Evolutionary conservation across 1,139 yeast species (phyloP).

Genomic region (Suhomyces guaymorum): DNA sequence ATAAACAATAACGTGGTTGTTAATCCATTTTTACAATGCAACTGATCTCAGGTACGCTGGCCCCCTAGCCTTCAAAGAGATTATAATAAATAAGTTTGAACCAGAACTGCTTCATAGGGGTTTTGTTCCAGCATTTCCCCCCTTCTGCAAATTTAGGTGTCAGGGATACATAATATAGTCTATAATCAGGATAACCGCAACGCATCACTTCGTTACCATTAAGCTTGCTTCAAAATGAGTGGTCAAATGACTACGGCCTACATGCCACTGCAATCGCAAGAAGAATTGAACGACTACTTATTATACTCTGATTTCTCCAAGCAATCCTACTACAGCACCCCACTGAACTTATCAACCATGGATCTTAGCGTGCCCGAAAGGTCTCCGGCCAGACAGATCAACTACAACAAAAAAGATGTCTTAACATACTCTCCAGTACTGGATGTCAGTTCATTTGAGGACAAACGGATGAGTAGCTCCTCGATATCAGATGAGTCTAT

Average conservation of each 20-base stretch:
- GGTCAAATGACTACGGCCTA: constrained; percentile 1
- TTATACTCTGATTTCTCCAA: constrained; percentile 7
- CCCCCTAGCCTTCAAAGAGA: not conserved
- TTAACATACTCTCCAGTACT: constrained; percentile 13
- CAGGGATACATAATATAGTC: too few species aligned
- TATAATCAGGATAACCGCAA: not conserved
- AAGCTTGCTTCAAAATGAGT: not conserved
- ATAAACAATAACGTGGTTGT: not conserved
- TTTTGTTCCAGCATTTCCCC: not conserved
- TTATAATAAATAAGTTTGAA: too few species aligned
- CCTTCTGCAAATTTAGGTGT: too few species aligned
- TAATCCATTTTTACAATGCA: not conserved
- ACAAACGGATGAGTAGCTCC: constrained; percentile 12
- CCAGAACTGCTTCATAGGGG: not conserved
- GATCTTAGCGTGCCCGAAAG: constrained; percentile 13
- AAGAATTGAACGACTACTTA: constrained; percentile 12
- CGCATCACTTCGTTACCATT: not conserved
- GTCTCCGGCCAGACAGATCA: constrained; percentile 13
- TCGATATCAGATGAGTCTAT: constrained; percentile 22
- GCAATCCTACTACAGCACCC: constrained; percentile 3
- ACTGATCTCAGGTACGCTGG: constrained; percentile 1
- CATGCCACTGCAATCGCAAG: not conserved
- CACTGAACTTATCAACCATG: constrained; percentile 3
- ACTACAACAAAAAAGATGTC: constrained; percentile 1
- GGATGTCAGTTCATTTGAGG: constrained; percentile 18